Percentiles rank a stretch among this genome's conserved stretches.
These are phyloP conservation scores for Dillenia suffruticosa DNA, from an alignment of 164 flowering plant genomes.

Conservation along the genomic window DNA sequence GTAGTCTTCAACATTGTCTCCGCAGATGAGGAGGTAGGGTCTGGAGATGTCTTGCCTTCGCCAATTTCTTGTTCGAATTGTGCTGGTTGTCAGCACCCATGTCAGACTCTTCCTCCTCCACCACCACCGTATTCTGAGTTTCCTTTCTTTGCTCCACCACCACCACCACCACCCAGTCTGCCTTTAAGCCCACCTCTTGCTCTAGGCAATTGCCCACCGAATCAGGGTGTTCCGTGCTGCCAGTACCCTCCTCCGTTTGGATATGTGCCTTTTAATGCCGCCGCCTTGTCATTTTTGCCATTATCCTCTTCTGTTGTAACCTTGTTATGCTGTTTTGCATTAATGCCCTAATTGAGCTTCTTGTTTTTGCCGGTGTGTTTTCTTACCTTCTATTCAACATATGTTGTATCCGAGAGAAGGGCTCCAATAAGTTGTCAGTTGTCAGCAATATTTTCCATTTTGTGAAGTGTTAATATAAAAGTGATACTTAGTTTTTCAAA, in stretches of 20 bases:
- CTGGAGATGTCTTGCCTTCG: too few relatives aligned
- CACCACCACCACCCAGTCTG: not conserved
- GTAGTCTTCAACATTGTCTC: too few relatives aligned
- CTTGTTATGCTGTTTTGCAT: not conserved
- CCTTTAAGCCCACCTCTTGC: not conserved
- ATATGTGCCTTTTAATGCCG: conserved; percentile 1
- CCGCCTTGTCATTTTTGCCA: not conserved
- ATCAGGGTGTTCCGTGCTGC: conserved; percentile 20
- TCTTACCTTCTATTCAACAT: not conserved
- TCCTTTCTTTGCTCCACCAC: conserved; percentile 8
- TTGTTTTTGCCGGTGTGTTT: not conserved
- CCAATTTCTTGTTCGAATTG: conserved; percentile 6
- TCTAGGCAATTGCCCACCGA: conserved; percentile 19
- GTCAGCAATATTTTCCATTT: too few relatives aligned
- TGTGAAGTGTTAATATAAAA: too few relatives aligned
- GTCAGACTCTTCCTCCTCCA: conserved; percentile 18
- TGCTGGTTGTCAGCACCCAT: conserved; percentile 22
- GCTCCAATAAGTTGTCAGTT: too few relatives aligned
- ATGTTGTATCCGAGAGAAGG: too few relatives aligned
- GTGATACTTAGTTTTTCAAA: too few relatives aligned
- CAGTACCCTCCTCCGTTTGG: conserved; percentile 18
- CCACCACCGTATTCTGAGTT: conserved; percentile 9
- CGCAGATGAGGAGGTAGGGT: too few relatives aligned
- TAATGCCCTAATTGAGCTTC: not conserved
- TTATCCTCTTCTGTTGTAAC: not conserved